Conservation (phyloP, 2,329 filamentous ascomycete species). For the Alternaria conjuncta region DNA sequence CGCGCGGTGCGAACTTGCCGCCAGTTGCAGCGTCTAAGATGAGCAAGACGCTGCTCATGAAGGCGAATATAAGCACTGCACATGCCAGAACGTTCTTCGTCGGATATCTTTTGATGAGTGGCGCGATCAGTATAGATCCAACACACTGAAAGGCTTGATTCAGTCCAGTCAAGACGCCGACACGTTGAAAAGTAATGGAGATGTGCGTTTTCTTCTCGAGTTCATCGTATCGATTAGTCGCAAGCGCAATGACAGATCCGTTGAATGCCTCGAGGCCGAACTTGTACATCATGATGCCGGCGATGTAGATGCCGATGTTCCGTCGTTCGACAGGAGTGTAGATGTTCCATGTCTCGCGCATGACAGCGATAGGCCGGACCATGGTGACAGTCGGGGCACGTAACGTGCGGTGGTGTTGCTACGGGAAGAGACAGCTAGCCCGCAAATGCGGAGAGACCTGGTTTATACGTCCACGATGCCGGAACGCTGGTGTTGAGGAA, state of each 20-base stretch:
- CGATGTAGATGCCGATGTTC: slow-evolving; percentile 50
- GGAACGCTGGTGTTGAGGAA: slow-evolving; percentile 15
- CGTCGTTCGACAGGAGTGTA: slow-evolving; percentile 53
- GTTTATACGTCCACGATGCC: slow-evolving; percentile 29
- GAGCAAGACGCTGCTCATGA: slow-evolving; percentile 57
- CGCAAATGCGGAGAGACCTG: slow-evolving; percentile 26
- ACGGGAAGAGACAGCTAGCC: slow-evolving; percentile 20
- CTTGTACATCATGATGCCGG: slow-evolving; percentile 61
- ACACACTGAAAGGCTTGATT: slow-evolving; percentile 61
- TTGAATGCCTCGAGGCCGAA: slow-evolving; percentile 61
- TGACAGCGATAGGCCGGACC: slow-evolving; percentile 28
- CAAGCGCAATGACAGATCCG: slow-evolving; percentile 57
- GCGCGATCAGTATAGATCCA: slow-evolving; percentile 59
- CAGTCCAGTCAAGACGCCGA: slow-evolving; percentile 57
- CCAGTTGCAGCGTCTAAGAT: slow-evolving; percentile 59
- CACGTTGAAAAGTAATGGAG: slow-evolving; percentile 55
- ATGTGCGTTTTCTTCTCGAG: slow-evolving; percentile 44
- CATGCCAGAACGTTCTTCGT: slow-evolving; percentile 55
- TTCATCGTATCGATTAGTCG: slow-evolving; percentile 59
- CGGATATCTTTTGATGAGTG: slow-evolving; percentile 57
- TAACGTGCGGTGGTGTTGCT: slow-evolving; percentile 22
- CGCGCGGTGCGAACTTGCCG: slow-evolving; percentile 50
- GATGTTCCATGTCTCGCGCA: slow-evolving; percentile 39
- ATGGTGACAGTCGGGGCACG: slow-evolving; percentile 20
- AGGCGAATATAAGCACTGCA: slow-evolving; percentile 54